Percentiles rank a stretch among this genome's conserved stretches.
Conservation (phyloP, 2,329 filamentous ascomycete genomes). For the Ambrosiella cleistominuta region DNA sequence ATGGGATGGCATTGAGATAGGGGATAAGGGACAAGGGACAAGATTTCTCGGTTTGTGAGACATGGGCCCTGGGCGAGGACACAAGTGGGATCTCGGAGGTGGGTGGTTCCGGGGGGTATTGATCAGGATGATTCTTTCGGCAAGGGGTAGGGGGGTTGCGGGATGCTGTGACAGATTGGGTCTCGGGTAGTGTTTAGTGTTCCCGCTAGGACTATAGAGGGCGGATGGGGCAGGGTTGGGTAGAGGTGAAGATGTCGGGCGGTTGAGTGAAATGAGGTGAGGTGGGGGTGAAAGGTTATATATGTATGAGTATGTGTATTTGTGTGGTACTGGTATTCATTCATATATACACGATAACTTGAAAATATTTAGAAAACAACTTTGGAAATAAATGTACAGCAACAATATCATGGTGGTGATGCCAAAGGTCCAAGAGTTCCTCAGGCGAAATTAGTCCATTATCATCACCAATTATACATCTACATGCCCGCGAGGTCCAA, state of each 20-base stretch:
- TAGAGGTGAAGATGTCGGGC: not conserved
- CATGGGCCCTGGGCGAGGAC: too few species aligned
- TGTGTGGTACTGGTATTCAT: too few species aligned
- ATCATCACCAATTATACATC: not conserved
- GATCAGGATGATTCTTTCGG: not conserved
- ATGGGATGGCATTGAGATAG: too few species aligned
- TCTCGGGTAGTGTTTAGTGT: conserved; percentile 32
- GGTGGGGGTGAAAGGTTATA: too few species aligned
- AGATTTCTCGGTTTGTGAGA: too few species aligned
- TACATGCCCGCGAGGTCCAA: not conserved
- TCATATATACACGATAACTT: too few species aligned
- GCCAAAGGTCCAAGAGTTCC: not conserved
- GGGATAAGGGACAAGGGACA: not conserved
- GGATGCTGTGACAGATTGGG: conserved; percentile 28
- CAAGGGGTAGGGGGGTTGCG: not conserved
- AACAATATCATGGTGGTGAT: not conserved
- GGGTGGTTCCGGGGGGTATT: not conserved
- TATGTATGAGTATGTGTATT: too few species aligned
- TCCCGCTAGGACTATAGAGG: conserved; percentile 4
- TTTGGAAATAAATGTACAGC: not conserved
- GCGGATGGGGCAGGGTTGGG: not conserved
- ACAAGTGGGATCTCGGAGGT: too few species aligned
- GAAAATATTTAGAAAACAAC: too few species aligned
- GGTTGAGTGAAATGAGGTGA: too few species aligned
- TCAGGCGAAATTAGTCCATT: not conserved